phyloP scores from a whole-genome alignment of 2,329 filamentous ascomycete species.

The Phyllosticta citribraziliensis region DNA sequence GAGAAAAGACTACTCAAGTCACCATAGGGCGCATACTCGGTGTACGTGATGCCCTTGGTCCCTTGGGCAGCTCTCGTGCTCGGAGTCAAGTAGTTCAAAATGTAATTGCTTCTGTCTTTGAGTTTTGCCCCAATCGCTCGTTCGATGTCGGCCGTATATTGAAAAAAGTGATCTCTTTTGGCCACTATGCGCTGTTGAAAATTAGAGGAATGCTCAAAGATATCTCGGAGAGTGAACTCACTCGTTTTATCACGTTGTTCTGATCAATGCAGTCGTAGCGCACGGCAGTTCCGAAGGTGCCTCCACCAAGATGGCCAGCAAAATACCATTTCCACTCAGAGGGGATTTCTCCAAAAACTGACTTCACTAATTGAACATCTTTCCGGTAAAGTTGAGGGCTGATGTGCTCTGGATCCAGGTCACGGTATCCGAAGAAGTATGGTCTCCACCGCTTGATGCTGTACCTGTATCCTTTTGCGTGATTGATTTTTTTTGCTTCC shows the following conservation, averaged over 20 bases:
- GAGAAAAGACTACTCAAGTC: neutral
- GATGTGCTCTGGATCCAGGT: no score
- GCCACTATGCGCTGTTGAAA: neutral
- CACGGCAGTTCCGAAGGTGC: neutral
- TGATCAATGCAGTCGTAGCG: neutral
- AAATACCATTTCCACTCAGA: neutral
- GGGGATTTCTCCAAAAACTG: neutral
- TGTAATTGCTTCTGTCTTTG: neutral
- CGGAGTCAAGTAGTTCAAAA: neutral
- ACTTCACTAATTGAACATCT: neutral
- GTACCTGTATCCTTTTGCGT: neutral
- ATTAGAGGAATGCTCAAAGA: no score
- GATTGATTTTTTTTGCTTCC: neutral
- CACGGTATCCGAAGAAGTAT: neutral
- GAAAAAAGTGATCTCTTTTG: neutral
- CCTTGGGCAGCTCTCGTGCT: neutral
- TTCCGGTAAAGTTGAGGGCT: no score
- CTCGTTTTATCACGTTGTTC: neutral
- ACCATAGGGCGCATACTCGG: neutral
- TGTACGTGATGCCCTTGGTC: neutral
- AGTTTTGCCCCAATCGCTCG: neutral
- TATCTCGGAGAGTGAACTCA: neutral
- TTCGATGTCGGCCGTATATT: neutral
- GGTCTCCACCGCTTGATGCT: neutral
- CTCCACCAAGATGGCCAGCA: neutral